These are phyloP conservation scores for Diplodia sapinea DNA, from an alignment of 2,329 filamentous ascomycete species.

Conservation along the genomic window DNA sequence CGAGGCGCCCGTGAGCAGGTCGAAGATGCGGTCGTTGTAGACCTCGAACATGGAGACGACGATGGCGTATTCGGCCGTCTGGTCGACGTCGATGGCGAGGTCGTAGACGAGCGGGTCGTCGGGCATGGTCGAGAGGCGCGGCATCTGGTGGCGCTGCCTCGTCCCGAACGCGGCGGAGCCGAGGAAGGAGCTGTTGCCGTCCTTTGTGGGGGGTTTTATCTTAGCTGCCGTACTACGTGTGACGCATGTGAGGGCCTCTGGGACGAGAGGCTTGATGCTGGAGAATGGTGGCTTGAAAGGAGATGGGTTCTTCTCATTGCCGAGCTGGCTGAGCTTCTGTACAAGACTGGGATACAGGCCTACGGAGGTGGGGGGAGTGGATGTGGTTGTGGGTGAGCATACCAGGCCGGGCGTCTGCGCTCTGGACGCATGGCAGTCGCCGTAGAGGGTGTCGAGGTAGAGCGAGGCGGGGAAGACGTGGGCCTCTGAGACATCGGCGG, in stretches of 20 bases:
- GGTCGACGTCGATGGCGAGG: conserved; percentile 65
- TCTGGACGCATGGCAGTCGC: conserved; percentile 61
- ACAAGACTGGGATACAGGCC: conserved; percentile 22
- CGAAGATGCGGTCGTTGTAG: conserved; percentile 97
- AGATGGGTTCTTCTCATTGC: background rate
- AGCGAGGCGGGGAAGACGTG: conserved; percentile 73
- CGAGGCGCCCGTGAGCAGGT: conserved; percentile 73
- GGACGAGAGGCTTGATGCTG: conserved; percentile 44
- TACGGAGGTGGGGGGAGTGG: conserved; percentile 6
- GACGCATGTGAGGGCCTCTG: conserved; percentile 37
- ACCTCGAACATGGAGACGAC: conserved; percentile 98
- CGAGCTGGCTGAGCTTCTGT: conserved; percentile 15
- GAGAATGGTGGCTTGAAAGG: conserved; percentile 11
- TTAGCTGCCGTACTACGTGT: conserved; percentile 40
- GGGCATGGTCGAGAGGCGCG: conserved; percentile 73
- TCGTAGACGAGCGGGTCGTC: conserved; percentile 72
- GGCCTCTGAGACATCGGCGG: conserved; percentile 81
- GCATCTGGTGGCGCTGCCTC: conserved; percentile 63
- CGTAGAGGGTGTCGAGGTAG: conserved; percentile 80
- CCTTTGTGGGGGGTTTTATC: conserved; percentile 51
- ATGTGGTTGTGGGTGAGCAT: conserved; percentile 16
- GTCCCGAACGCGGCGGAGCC: conserved; percentile 53
- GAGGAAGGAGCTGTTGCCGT: conserved; percentile 60
- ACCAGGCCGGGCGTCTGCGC: conserved; percentile 28
- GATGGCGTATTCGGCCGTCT: conserved; percentile 79